Percentiles rank a stretch among this genome's conserved stretches.
Conservation (phyloP, 805 yeast species). For the Yarrowia sp. region DNA sequence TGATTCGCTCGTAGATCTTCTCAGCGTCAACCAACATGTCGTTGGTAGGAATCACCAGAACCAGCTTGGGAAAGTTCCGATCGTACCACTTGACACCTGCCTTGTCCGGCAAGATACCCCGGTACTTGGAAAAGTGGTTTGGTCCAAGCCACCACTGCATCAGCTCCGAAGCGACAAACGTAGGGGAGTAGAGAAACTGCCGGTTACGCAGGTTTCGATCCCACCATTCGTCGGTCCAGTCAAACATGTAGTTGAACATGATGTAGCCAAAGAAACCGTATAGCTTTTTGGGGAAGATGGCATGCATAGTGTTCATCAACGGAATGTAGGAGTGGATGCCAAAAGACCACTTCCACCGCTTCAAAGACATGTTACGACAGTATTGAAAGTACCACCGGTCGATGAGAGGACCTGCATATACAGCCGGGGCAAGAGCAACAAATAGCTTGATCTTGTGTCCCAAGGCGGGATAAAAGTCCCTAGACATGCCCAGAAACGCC, state of each 20-base stretch:
- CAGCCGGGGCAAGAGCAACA: slow-evolving; percentile 84
- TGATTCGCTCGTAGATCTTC: slow-evolving; percentile 61
- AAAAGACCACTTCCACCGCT: slow-evolving; percentile 45
- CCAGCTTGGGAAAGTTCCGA: slow-evolving; percentile 52
- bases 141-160: slow-evolving; percentile 91
- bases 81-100: slow-evolving; percentile 41
- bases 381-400: slow-evolving; percentile 44
- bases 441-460: slow-evolving; percentile 61
- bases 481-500: slow-evolving; percentile 63
- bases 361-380: slow-evolving; percentile 32
- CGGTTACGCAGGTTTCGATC: slow-evolving; percentile 61
- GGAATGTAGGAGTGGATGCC: slow-evolving; percentile 81
- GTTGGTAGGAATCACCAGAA: slow-evolving; percentile 64
- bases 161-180: slow-evolving; percentile 69
- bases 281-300: slow-evolving; percentile 46
- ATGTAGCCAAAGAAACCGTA: slow-evolving; percentile 67
- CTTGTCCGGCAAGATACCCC: slow-evolving; percentile 53
- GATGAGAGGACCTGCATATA: slow-evolving; percentile 76
- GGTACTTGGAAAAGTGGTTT: slow-evolving; percentile 48
- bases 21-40: slow-evolving; percentile 80
- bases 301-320: slow-evolving; percentile 59
- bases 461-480: slow-evolving; percentile 43
- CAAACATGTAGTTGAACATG: slow-evolving; percentile 82
- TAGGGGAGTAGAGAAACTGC: slow-evolving; percentile 83
- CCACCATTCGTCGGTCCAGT: slow-evolving; percentile 83